Evolutionary conservation across 257 asterid species (phyloP), one percentile per base, ranked within the genome.

Genomic region (Salvia rosmarinus): DNA sequence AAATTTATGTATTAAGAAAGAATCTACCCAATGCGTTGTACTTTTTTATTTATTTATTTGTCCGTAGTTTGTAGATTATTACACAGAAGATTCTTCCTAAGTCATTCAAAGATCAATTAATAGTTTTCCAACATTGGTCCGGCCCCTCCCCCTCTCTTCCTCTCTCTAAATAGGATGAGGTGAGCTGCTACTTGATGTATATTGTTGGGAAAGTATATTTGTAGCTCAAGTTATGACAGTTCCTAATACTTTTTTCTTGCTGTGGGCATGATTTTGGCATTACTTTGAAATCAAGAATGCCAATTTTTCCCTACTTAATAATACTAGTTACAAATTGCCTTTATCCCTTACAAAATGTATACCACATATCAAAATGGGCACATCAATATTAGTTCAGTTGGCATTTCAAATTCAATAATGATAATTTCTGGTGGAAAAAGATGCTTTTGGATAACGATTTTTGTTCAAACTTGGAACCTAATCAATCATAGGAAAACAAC

Each of bases 201-300:
- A 39, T 42, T 10, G 40, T 59, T 47, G 51, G 73, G 23, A 78
- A 76, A 70, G 76, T 74, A 77, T 72, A 42, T 43, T 69, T 81
- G 71, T 74, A 35, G 34, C 57, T 61, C 21, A 46, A 76, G 74
- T 60, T 65, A 71, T 35, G 35, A 59, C 46, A 68, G 70, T 54
- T 60, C 43, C 64, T 40, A 46, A n/a, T 47, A 49, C 66, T 74
- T 72, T 72, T 51, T 70, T n/a, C 64, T 73, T 75, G 75, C 81
- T 77, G 67, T 40, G 43, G 25, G 5, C 70, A 63, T 76, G 71
- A 68, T 74, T 66, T 69, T 65, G 54, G 80, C 78, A 80, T 74
- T 30, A 64, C 85, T 86, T 82, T 73, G 51, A 72, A 16, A 61
- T 57, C 58, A 86, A 82, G 89, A 74, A 73, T 70, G 46, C 81